Evolutionary conservation across 2,329 filamentous ascomycete species (phyloP), one percentile per base, ranked within the genome.

Genomic region (Aureobasidium sp.): DNA sequence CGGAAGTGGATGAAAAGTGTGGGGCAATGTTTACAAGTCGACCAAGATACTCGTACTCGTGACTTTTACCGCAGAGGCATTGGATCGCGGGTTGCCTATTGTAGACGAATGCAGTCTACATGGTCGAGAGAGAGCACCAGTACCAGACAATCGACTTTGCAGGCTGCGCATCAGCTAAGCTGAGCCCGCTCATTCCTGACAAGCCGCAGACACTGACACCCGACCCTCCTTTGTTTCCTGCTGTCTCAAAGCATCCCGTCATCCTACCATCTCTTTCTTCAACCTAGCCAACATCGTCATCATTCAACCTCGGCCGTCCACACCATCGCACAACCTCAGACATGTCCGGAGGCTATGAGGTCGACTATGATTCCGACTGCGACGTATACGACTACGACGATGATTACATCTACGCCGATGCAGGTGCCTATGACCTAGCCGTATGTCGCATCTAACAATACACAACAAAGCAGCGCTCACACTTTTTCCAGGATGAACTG

Each of bases 381-480:
- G 74, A 72, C 64, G 71, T 75, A 59, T 70, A 71, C 64, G 69
- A 67, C 49, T 68, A 65, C 60, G 77, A 78, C 27, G 71, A 74
- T 61, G 70, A 67, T 50, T 79, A 76, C 72, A 68, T 77, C 42
- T 80, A 78, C 51, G 72, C 79, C 37, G 78, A 79, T 61, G 57
- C 57, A 27, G 78, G 79, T 37, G 75, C 76, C 37, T 73, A 68
- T 63, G 68, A 68, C 14, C 61, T 73, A 29, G 73, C 73, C 48
- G 73, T 76, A 70, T 62, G 73, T 69, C 25, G 47, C 39, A 14
- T 30, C 14, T 29, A 14, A 39, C 5, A 16, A 4, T 13, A 3
- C 9, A 36, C 14, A 32, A 29, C 6, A 36, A 37, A 55, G 10
- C 39, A 47, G 10, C 13, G 41, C 39, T 63, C 11, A 51, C 49